phyloP scores from a whole-genome alignment of 2,329 filamentous ascomycete genomes.

The Herpomyces periplanetae region DNA sequence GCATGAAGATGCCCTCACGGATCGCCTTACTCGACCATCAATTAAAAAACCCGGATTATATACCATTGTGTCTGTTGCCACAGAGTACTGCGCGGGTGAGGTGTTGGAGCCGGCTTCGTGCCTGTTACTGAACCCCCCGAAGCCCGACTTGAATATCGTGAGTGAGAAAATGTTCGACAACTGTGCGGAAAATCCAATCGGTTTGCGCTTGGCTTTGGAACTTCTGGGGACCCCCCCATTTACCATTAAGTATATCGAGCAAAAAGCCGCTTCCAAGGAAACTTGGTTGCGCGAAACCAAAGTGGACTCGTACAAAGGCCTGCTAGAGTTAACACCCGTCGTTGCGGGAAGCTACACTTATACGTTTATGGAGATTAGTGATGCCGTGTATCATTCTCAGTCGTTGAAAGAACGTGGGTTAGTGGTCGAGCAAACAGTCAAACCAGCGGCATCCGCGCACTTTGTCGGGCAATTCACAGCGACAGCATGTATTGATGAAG shows the following conservation, averaged over 20 bases:
- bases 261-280: slow-evolving; percentile 16
- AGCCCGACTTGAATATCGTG: slow-evolving; percentile 33
- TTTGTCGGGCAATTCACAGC: slow-evolving; percentile 22
- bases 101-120: slow-evolving; percentile 81
- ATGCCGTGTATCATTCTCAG: slow-evolving; percentile 33
- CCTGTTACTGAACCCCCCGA: slow-evolving; percentile 52
- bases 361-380: slow-evolving; percentile 37
- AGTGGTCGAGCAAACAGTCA: slow-evolving; percentile 50
- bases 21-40: slow-evolving; percentile 18
- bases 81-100: slow-evolving; percentile 46
- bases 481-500: slow-evolving; percentile 40
- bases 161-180: slow-evolving; percentile 64
- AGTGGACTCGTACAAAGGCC: slow-evolving; percentile 32
- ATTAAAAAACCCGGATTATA: slow-evolving; percentile 54
- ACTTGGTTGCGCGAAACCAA: slow-evolving; percentile 14
- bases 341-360: slow-evolving; percentile 59
- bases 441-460: slow-evolving; percentile 45
- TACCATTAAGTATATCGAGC: slow-evolving; percentile 32
- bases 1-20: slow-evolving; percentile 19
- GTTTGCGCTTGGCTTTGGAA: slow-evolving; percentile 52
- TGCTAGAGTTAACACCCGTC: slow-evolving; percentile 42
- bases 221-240: slow-evolving; percentile 77
- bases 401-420: slow-evolving; percentile 19
- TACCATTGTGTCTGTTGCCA: slow-evolving; percentile 36
- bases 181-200: slow-evolving; percentile 71